These are phyloP conservation scores for Coemansia sp. DNA, from an alignment of 192 early-diverging fungal genomes.

Conservation along the genomic window DNA sequence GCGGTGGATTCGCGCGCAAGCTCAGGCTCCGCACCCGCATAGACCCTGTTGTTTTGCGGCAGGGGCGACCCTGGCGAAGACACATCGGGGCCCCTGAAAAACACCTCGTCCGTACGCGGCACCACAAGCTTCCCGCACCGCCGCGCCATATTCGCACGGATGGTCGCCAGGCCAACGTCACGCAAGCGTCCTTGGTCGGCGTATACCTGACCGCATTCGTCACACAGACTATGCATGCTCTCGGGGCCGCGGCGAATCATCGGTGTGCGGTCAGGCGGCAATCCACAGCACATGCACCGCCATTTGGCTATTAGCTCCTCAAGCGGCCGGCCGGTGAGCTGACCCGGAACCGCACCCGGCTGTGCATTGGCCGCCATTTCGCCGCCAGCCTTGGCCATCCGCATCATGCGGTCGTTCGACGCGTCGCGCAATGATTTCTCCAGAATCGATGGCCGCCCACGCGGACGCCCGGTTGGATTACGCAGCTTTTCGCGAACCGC, in stretches of 20 bases:
- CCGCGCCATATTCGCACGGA: constrained; percentile 27
- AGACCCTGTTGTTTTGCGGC: background rate
- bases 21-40: background rate
- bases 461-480: constrained; percentile 49
- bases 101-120: background rate
- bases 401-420: constrained; percentile 15
- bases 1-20: too few relatives aligned
- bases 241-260: constrained; percentile 50
- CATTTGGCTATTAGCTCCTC: constrained; percentile 47
- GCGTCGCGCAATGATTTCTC: constrained; percentile 54
- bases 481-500: constrained; percentile 38
- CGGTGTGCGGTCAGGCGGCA: constrained; percentile 44
- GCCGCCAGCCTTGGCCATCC: constrained; percentile 5
- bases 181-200: constrained; percentile 17
- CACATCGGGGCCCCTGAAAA: background rate
- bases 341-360: constrained; percentile 25
- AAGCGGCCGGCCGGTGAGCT: constrained; percentile 34
- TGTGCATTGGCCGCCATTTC: background rate
- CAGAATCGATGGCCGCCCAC: constrained; percentile 51
- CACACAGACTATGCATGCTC: constrained; percentile 52
- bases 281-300: constrained; percentile 52
- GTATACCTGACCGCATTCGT: constrained; percentile 37
- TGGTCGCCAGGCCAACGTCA: constrained; percentile 19
- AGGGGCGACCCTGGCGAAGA: background rate
- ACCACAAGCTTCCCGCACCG: constrained; percentile 21